Conservation (phyloP, 345 rosid species). For the Arabidopsis suecica region DNA sequence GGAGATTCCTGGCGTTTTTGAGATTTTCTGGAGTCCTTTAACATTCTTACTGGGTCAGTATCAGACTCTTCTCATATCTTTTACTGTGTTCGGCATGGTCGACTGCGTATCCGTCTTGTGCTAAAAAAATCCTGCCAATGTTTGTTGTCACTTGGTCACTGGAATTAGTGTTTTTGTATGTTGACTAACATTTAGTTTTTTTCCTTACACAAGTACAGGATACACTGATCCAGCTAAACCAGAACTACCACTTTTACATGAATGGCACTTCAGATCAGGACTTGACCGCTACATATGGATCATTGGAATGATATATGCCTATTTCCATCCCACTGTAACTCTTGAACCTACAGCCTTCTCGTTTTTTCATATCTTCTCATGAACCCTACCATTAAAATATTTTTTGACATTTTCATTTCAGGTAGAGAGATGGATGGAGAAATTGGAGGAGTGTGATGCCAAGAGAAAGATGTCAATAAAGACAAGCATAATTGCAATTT, state of each 20-base stretch:
- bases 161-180: conserved; percentile 1
- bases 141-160: conserved; percentile 4
- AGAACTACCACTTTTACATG: conserved; percentile 77
- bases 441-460: conserved; percentile 89
- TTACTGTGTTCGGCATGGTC: conserved; percentile 1
- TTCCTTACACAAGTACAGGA: conserved; percentile 53
- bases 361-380: conserved; percentile 15
- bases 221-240: conserved; percentile 96
- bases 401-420: conserved; percentile 45
- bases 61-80: conserved; percentile 16
- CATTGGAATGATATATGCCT: conserved; percentile 95
- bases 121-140: background rate
- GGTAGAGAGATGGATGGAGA: conserved; percentile 99
- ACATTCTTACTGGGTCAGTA: conserved; percentile 74
- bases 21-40: conserved; percentile 85
- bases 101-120: conserved; percentile 8
- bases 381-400: conserved; percentile 17
- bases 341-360: conserved; percentile 17
- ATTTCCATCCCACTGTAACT: conserved; percentile 91
- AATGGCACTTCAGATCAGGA: conserved; percentile 99
- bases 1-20: conserved; percentile 96
- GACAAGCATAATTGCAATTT: conserved; percentile 58
- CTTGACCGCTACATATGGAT: conserved; percentile 99
- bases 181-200: conserved; percentile 13
- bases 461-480: conserved; percentile 75